phyloP scores from a whole-genome alignment of 2,329 filamentous ascomycete species.

The Paecilomyces sp. region DNA sequence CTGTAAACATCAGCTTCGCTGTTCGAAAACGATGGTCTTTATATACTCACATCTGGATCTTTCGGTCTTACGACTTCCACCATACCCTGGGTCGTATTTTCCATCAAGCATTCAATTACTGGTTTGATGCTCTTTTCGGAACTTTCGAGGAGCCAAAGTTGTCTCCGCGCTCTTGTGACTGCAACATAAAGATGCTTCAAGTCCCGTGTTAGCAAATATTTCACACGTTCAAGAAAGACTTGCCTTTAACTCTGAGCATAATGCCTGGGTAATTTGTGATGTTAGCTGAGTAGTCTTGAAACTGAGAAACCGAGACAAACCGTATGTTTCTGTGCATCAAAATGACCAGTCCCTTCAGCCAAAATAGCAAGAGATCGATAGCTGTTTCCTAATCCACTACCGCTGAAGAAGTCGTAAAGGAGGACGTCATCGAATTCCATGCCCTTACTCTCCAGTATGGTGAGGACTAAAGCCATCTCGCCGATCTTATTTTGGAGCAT shows the following conservation, averaged over 20 bases:
- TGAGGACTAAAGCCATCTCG: constrained; percentile 20
- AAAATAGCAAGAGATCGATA: constrained; percentile 13
- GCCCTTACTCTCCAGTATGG: constrained; percentile 26
- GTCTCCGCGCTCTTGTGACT: constrained; percentile 19
- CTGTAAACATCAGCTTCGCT: neutral
- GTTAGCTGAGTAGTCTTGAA: neutral
- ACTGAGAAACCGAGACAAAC: constrained; percentile 1
- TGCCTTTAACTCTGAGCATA: neutral
- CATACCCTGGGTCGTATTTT: constrained; percentile 1
- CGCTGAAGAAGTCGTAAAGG: constrained; percentile 22
- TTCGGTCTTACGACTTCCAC: constrained; percentile 11
- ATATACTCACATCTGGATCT: constrained; percentile 4
- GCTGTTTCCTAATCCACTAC: constrained; percentile 12
- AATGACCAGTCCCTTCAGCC: constrained; percentile 1
- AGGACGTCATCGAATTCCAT: constrained; percentile 32
- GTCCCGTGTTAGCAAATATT: neutral
- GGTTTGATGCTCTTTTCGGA: constrained; percentile 4
- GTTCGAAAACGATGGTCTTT: neutral
- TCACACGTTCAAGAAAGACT: neutral
- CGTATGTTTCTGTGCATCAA: constrained; percentile 14
- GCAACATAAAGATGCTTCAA: constrained; percentile 23
- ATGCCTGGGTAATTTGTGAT: neutral
- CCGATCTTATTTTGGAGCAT: constrained; percentile 16
- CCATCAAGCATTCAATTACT: constrained; percentile 9
- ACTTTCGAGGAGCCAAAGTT: constrained; percentile 17